These are phyloP conservation scores for Penicillium desertorum DNA, from an alignment of 495 filamentous ascomycete species.

Conservation along the genomic window DNA sequence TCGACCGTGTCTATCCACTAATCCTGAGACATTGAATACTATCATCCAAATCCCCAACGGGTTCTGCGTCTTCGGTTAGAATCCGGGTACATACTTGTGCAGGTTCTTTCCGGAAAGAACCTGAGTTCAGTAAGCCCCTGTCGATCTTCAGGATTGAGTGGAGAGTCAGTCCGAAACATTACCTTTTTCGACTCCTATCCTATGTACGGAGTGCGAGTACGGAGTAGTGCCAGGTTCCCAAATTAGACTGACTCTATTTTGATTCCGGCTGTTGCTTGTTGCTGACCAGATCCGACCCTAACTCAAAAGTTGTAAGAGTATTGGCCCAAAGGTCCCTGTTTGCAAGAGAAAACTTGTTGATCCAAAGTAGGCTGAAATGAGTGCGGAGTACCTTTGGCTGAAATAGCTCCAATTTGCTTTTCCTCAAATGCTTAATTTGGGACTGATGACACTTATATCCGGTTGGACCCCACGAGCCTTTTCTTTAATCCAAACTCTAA, in stretches of 20 bases:
- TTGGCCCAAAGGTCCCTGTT: not conserved
- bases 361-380: not conserved
- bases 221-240: not conserved
- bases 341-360: not conserved
- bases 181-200: not conserved
- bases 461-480: not conserved
- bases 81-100: not conserved
- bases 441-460: not conserved
- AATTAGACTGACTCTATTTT: not conserved
- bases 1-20: not conserved
- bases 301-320: not conserved
- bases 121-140: slow-evolving; percentile 6
- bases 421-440: not conserved
- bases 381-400: not conserved
- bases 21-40: not conserved
- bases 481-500: not conserved
- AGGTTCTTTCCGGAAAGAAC: slow-evolving; percentile 2
- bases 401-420: not conserved
- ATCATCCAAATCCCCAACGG: not conserved
- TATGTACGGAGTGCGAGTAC: not conserved
- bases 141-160: slow-evolving; percentile 8
- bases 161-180: not conserved
- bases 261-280: not conserved
- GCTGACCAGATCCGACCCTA: not conserved
- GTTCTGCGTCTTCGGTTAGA: not conserved